A percentile compares a stretch with the other conserved stretches of the same genome.
phyloP scores from a whole-genome alignment of 257 asterid genomes.

The Apocynum venetum region DNA sequence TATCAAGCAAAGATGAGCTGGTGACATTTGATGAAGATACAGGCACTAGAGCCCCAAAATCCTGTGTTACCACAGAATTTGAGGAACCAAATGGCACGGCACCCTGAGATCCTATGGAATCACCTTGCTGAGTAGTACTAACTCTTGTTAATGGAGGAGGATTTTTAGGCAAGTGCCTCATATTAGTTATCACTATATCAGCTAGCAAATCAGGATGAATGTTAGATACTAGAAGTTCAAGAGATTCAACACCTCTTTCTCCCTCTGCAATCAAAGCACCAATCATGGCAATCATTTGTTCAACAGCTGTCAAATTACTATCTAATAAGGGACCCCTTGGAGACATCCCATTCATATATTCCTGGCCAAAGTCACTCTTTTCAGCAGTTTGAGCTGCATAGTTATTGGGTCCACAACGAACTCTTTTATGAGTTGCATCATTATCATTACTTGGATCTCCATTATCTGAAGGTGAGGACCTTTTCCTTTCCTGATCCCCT shows the following conservation, averaged over 20 bases:
- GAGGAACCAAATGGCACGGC: slow-evolving; percentile 56
- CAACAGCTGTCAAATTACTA: slow-evolving; percentile 63
- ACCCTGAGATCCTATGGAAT: slow-evolving; percentile 41
- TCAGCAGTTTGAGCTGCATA: slow-evolving; percentile 36
- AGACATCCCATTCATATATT: slow-evolving; percentile 54
- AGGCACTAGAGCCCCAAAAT: slow-evolving; percentile 44
- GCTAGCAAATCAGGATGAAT: slow-evolving; percentile 94
- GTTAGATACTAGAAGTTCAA: slow-evolving; percentile 74
- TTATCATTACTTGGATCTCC: slow-evolving; percentile 49
- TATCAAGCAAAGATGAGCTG: slow-evolving; percentile 44
- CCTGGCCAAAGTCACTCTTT: slow-evolving; percentile 46
- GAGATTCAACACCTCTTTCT: slow-evolving; percentile 84
- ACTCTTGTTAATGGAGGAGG: slow-evolving; percentile 50
- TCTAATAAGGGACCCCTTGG: slow-evolving; percentile 46
- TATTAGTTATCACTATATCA: slow-evolving; percentile 89
- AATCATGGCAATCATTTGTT: slow-evolving; percentile 88
- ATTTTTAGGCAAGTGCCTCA: slow-evolving; percentile 83
- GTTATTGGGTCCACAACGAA: slow-evolving; percentile 47
- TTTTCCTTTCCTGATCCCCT: slow-evolving; percentile 66
- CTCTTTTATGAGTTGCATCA: slow-evolving; percentile 53
- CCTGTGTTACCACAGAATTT: slow-evolving; percentile 34
- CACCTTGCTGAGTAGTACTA: slow-evolving; percentile 39
- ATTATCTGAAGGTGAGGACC: slow-evolving; percentile 47
- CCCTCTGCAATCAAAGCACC: slow-evolving; percentile 97
- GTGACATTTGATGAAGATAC: slow-evolving; percentile 35